Evolutionary conservation across 495 filamentous ascomycete genomes (phyloP), one percentile per base, ranked within the genome.

Genomic region (Neurospora tetraspora): DNA sequence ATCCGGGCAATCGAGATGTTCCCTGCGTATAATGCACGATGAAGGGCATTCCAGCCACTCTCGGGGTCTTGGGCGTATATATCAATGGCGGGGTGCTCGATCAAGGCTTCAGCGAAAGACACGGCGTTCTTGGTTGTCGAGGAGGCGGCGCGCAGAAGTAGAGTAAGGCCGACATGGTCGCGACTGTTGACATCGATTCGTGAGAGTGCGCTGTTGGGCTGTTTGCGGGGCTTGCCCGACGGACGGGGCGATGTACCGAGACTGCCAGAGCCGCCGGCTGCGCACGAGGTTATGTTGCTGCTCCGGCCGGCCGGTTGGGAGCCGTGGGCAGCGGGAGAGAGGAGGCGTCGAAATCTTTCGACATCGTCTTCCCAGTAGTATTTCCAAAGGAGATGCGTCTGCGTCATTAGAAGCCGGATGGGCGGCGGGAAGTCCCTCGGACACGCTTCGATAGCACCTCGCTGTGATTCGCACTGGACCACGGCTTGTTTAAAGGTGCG

Each of bases 351-450:
- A 85, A 99, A 98, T 78, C 83, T 89, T 77, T 95, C 93, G 86
- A 95, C 91, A 86, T 99, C 93, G 90, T 97, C 92, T 87, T 97
- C 91, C 83, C 95, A 91, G 81, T 94, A 99, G 82, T 87, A 93
- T 85, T 93, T 92, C 95, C 96, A 98, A 80, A 99, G 89, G 85
- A 92, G 89, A 84, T 91, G 91, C 88, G 92, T 97, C 96, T 91
- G 91, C 88, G 92, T 97, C 96, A 98, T 99, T 90, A 90, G 91
- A 87, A 65, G 84, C 80, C 83, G 78, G 77, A 77, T 73, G 80
- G 78, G 71, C 72, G 70, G 78, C 72, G 75, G 73, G 74, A 69
- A 45, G 78, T 75, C 76, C 70, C 71, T 77, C 85, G 84, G 86
- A 71, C 69, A 86, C 85, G 87, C 89, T 90, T 88, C 81, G 84